Base-by-base conservation (phyloP, 495 filamentous ascomycete genomes). In the Talaromyces adpressus region DNA sequence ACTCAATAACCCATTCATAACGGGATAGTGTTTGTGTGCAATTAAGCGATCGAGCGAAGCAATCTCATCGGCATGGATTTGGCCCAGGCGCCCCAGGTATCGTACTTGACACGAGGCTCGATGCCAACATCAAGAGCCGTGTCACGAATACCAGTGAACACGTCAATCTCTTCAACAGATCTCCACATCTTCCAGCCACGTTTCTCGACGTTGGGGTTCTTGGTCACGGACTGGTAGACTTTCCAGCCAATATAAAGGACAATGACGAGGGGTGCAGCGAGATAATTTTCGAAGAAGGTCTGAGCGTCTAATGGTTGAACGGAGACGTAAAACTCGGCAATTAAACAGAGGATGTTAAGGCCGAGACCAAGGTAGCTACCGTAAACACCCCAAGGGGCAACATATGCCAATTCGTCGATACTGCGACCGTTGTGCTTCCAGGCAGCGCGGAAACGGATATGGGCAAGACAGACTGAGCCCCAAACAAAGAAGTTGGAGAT, bases 371-470 rank as follows among this genome's bases (percentile, higher is more conserved):
- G 64, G 59, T 73, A 91, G 27, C 85, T 88, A 63, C 91, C 90
- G 34, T 75, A 82, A 6, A 91, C 78, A 59, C 91, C 91, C 51
- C 83, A 81, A 18, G 82, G 69, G 12, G 90, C 85, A 62, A 79
- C 72, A 76, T 85, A 94, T 1, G 89, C 86, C 25, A 94, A 82
- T 71, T 93, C 89, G 30, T 89, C 85, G 0, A 88, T 63, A n/a
- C 74, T 74, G 64, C 81, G 83, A 30, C 86, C 87, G 52, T 85
- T 74, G 72, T 71, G 63, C 30, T 66, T 68, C 83, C 82, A 84
- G 64, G 76, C 89, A 20, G 73, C 70, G 20, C 89, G 85, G 83
- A 91, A 91, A 27, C 89, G 84, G 69, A 93, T 90, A 68, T 92
- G 89, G 2, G 88, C 81, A 14, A 89, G 68, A 73, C 84, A 88